Conservation (phyloP, 2,329 filamentous ascomycete species). For the Fusarium euwallaceae region DNA sequence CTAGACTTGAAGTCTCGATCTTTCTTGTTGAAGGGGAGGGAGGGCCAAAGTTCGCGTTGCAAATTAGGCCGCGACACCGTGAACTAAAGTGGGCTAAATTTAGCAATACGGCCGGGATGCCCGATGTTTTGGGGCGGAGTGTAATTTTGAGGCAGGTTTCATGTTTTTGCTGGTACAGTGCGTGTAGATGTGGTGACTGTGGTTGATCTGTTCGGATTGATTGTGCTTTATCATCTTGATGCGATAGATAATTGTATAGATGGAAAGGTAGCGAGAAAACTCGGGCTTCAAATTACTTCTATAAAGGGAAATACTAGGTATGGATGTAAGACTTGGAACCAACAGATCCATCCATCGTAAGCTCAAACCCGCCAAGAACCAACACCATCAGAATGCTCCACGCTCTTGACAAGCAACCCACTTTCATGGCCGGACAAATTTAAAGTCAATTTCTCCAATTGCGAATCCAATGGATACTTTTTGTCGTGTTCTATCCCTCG, state of each 20-base stretch:
- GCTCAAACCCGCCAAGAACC: not conserved
- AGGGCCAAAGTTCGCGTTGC: slow-evolving; percentile 25
- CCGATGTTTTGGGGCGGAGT: slow-evolving; percentile 20
- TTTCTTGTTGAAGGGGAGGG: not conserved
- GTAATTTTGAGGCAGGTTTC: slow-evolving; percentile 6
- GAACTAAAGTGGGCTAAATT: slow-evolving; percentile 46
- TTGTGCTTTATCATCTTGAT: not conserved
- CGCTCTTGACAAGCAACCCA: not conserved
- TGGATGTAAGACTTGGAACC: not conserved
- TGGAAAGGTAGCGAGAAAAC: not conserved
- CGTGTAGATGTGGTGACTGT: slow-evolving; percentile 2
- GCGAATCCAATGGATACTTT: not conserved
- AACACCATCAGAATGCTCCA: not conserved
- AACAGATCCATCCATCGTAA: not conserved
- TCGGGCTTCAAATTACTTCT: not conserved
- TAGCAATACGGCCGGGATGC: slow-evolving; percentile 40
- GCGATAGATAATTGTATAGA: not conserved
- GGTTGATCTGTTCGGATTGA: not conserved
- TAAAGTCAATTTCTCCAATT: not conserved
- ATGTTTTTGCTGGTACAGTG: slow-evolving; percentile 24
- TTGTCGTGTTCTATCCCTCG: not conserved
- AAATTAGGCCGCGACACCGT: slow-evolving; percentile 44
- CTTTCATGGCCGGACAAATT: not conserved
- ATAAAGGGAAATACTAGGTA: not conserved
- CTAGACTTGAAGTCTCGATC: not conserved